Conservation (phyloP, 176 grass and related monocot species). For the Oryza meridionalis region DNA sequence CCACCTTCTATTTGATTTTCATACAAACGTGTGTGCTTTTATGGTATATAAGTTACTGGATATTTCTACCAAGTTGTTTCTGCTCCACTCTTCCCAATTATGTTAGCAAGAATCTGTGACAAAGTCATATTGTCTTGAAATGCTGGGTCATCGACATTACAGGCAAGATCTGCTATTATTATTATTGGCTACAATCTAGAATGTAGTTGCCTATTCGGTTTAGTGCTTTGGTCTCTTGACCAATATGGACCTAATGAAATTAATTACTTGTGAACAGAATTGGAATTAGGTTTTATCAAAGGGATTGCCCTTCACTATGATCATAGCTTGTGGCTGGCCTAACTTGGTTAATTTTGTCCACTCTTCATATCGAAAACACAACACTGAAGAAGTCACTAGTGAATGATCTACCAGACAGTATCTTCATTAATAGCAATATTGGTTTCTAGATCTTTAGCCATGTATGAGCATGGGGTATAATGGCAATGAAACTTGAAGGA, state of each 20-base stretch:
- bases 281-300: not conserved
- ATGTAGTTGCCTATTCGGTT: not conserved
- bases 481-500: not conserved
- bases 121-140: constrained; percentile 4
- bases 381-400: not conserved
- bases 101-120: constrained; percentile 27
- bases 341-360: not conserved
- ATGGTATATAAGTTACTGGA: constrained; percentile 52
- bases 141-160: not conserved
- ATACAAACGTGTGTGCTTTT: constrained; percentile 55
- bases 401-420: not conserved
- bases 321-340: not conserved
- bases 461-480: not conserved
- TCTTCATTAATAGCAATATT: not conserved
- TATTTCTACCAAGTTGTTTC: constrained; percentile 43
- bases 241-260: not conserved
- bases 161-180: not conserved
- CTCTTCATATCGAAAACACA: not conserved
- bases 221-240: not conserved
- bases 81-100: constrained; percentile 32
- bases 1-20: constrained; percentile 50
- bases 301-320: not conserved
- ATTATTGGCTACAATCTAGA: not conserved
- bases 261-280: not conserved
- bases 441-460: not conserved